Base-by-base conservation (phyloP, 2,329 filamentous ascomycete species). In the Tolypocladium ophioglossoides region DNA sequence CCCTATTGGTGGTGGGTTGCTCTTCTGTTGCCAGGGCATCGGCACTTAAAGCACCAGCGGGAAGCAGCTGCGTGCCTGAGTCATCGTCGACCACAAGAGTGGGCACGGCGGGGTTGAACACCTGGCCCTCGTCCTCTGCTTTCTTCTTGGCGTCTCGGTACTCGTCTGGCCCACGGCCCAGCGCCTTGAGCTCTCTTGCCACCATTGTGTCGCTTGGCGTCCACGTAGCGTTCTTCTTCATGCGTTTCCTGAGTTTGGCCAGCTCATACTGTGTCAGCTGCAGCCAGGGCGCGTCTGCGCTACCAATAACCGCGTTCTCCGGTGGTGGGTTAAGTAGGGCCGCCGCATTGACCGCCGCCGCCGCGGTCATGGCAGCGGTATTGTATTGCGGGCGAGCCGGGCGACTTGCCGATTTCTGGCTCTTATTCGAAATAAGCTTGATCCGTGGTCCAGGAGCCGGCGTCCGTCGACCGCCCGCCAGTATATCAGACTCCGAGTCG, bases 151-250 rank as follows among this genome's bases (percentile, higher is more conserved):
- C 84, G 47, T 76, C 75, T 46, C 73, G 75, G 61, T 79, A 86
- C 8, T 80, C 80, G 52, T 85, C 83, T 18, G 82, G 76, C 3
- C 84, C 84, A 47, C 89, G 83, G 1, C 84, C 84, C 20, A 89
- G 77, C 22, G 76, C 75, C 66, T 87, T 87, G 1, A 94, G 78
- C 68, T 92, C 88, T 34, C 88, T 78, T 18, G 86, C 82, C 58
- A 92, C 88, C 89, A 94, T 94, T 0, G 89, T 91, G 62, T 89
- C 86, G 58, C 87, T 91, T 0, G 89, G 89, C 3, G 82, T 84
- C 89, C 89, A 94, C 5, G 88, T 85, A 0, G 88, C 86, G 64
- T 94, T 94, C 76, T 94, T 94, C 78, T 94, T 94, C 89, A 94
- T 94, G 20, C 86, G 79, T 71, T 94, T 94, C 56, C 89, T 77